Conservation (phyloP, 306 rosid genomes). For the Sicyos edulis region DNA sequence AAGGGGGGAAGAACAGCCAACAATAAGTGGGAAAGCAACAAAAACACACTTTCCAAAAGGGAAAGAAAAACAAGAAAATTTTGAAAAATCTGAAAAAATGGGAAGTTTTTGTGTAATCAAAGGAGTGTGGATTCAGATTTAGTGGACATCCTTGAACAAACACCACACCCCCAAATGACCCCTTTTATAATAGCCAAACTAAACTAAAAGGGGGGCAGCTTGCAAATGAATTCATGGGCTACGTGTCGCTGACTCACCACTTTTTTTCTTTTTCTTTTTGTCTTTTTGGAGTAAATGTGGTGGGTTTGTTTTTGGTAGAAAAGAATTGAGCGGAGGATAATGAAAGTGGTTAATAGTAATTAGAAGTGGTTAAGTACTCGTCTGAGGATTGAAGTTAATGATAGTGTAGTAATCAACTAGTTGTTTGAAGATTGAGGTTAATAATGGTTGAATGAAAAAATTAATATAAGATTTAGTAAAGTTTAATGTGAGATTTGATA, state of each 20-base stretch:
- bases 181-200: constrained; percentile 2
- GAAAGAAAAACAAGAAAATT: not conserved
- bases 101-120: not conserved
- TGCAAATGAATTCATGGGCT: not conserved
- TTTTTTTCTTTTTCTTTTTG: too few relatives aligned
- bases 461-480: too few relatives aligned
- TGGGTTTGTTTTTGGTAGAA: too few relatives aligned
- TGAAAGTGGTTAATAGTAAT: too few relatives aligned
- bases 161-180: not conserved
- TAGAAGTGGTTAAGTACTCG: too few relatives aligned
- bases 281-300: too few relatives aligned
- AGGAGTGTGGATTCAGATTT: constrained; percentile 17
- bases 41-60: constrained; percentile 18
- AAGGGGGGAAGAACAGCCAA: not conserved
- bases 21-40: constrained; percentile 5
- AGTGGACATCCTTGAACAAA: constrained; percentile 10
- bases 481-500: too few relatives aligned
- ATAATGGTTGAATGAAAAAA: too few relatives aligned
- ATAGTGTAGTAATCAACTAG: too few relatives aligned
- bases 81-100: not conserved
- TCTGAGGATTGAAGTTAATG: too few relatives aligned
- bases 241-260: constrained; percentile 22
- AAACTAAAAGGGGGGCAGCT: not conserved
- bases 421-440: too few relatives aligned
- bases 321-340: too few relatives aligned